These are phyloP conservation scores for Aspergillus intermedius DNA, from an alignment of 2,329 filamentous ascomycete species.

Conservation along the genomic window DNA sequence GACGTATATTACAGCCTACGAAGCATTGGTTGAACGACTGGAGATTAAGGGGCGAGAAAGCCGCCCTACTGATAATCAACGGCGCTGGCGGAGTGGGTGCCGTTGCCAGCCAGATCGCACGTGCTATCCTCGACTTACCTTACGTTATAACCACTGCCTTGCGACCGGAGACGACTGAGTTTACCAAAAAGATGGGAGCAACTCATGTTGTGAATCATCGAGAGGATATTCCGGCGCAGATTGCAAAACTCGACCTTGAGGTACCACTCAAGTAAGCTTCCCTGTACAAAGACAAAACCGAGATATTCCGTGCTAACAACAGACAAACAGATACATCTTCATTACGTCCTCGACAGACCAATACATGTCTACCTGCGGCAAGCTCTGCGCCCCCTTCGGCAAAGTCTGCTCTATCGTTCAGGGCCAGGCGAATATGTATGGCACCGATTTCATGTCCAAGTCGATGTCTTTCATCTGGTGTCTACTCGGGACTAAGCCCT, in stretches of 20 bases:
- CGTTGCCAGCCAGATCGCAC: slow-evolving; percentile 41
- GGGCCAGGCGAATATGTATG: slow-evolving; percentile 39
- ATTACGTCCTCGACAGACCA: slow-evolving; percentile 38
- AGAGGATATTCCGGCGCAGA: slow-evolving; percentile 18
- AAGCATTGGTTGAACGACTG: slow-evolving; percentile 39
- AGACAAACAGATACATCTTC: slow-evolving; percentile 32
- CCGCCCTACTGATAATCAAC: slow-evolving; percentile 41
- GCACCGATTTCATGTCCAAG: slow-evolving; percentile 43
- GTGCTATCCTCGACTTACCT: slow-evolving; percentile 33
- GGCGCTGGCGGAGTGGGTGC: slow-evolving; percentile 42
- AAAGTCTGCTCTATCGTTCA: slow-evolving; percentile 45
- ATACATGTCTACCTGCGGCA: slow-evolving; percentile 34
- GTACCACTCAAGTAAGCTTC: slow-evolving; percentile 5
- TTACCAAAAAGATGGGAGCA: slow-evolving; percentile 36
- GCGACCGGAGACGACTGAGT: slow-evolving; percentile 34
- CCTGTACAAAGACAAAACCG: too few relatives aligned
- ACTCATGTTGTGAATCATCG: slow-evolving; percentile 41
- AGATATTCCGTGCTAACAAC: too few relatives aligned
- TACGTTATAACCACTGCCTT: slow-evolving; percentile 42
- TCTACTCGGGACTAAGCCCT: slow-evolving; percentile 37
- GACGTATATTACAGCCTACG: slow-evolving; percentile 40
- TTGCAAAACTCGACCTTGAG: slow-evolving; percentile 17
- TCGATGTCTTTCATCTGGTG: slow-evolving; percentile 39
- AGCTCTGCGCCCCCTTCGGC: slow-evolving; percentile 39
- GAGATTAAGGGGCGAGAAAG: slow-evolving; percentile 35